Conservation (phyloP, 1,284 basidiomycete genomes). For the Ceratobasidium sp. region DNA sequence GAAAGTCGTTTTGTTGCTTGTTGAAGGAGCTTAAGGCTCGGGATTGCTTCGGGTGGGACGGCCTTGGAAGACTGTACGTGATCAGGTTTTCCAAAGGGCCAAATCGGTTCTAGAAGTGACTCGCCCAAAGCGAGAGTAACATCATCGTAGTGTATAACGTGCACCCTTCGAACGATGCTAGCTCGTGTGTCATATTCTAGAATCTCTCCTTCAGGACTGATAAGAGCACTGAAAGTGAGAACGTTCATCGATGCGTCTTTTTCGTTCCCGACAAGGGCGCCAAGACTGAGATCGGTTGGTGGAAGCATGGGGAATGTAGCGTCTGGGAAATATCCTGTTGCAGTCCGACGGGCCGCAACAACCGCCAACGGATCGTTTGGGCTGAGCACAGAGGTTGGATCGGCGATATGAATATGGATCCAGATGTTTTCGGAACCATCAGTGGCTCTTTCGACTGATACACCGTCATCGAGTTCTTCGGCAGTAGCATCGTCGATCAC, state of each 20-base stretch:
- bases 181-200: conserved; percentile 74
- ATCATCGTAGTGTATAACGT: conserved; percentile 70
- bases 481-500: conserved; percentile 88
- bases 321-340: conserved; percentile 71
- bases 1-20: conserved; percentile 49
- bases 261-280: conserved; percentile 53
- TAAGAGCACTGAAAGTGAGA: conserved; percentile 82
- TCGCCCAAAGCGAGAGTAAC: conserved; percentile 67
- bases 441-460: conserved; percentile 77
- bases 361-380: conserved; percentile 68
- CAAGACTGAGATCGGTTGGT: conserved; percentile 61
- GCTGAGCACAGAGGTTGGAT: conserved; percentile 85
- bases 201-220: conserved; percentile 71
- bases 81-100: conserved; percentile 44
- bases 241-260: conserved; percentile 58
- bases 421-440: conserved; percentile 69
- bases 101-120: conserved; percentile 36
- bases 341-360: conserved; percentile 60
- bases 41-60: conserved; percentile 42
- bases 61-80: conserved; percentile 1
- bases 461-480: conserved; percentile 92
- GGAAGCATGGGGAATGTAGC: conserved; percentile 76
- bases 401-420: conserved; percentile 94
- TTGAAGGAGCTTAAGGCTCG: conserved; percentile 55
- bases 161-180: conserved; percentile 74